These are phyloP conservation scores for Serendipita sp. DNA, from an alignment of 768 basidiomycete genomes.

Conservation along the genomic window DNA sequence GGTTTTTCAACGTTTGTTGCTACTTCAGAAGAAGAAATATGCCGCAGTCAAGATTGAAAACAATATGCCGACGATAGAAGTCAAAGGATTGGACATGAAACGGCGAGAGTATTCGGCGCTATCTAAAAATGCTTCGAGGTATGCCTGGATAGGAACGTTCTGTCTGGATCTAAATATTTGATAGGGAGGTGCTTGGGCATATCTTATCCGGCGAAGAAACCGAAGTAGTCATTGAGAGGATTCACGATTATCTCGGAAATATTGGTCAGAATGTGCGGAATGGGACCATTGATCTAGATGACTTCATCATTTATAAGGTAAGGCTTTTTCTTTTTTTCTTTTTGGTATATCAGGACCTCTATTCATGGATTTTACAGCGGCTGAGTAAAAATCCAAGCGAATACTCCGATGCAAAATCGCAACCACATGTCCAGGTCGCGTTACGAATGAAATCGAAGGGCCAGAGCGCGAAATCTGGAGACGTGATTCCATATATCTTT, in stretches of 20 bases:
- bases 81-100: slow-evolving; percentile 99
- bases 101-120: slow-evolving; percentile 84
- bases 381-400: slow-evolving; percentile 93
- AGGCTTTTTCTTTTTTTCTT: slow-evolving; percentile 1
- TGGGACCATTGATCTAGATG: slow-evolving; percentile 70
- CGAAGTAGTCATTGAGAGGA: slow-evolving; percentile 73
- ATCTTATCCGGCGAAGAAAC: slow-evolving; percentile 84
- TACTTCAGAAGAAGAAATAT: slow-evolving; percentile 98
- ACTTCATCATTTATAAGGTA: slow-evolving; percentile 91
- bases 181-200: slow-evolving; percentile 74
- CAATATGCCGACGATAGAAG: slow-evolving; percentile 56
- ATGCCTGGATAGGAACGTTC: slow-evolving; percentile 18
- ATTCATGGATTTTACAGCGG: slow-evolving; percentile 33
- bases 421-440: slow-evolving; percentile 95
- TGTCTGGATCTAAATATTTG: not conserved
- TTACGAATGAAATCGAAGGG: slow-evolving; percentile 76
- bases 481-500: slow-evolving; percentile 93
- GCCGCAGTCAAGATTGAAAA: slow-evolving; percentile 92
- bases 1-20: slow-evolving; percentile 77
- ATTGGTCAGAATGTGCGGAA: slow-evolving; percentile 64
- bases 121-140: slow-evolving; percentile 90
- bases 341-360: not conserved
- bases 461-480: slow-evolving; percentile 62
- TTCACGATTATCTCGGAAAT: slow-evolving; percentile 76
- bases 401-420: slow-evolving; percentile 87